These are phyloP conservation scores for Salvia rosmarinus DNA, from an alignment of 257 asterid genomes.

Conservation along the genomic window DNA sequence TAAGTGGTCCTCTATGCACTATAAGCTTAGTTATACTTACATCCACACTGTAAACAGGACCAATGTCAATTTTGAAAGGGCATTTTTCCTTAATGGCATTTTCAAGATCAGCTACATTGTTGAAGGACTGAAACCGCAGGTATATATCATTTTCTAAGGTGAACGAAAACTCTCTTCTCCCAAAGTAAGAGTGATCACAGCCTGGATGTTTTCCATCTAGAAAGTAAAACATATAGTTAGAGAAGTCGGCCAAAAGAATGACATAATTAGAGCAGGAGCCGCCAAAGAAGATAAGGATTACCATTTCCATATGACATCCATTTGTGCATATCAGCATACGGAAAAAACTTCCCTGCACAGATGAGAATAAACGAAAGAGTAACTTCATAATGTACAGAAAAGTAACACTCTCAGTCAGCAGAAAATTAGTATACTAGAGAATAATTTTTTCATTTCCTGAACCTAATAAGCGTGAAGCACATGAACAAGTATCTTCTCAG, in stretches of 20 bases:
- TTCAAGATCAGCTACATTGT: constrained; percentile 58
- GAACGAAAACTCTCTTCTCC: constrained; percentile 88
- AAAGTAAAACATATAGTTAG: constrained; percentile 19
- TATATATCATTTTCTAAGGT: constrained; percentile 81
- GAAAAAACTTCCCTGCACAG: constrained; percentile 77
- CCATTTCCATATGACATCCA: constrained; percentile 97
- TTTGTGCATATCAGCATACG: constrained; percentile 72
- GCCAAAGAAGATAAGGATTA: constrained; percentile 36
- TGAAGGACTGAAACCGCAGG: constrained; percentile 81
- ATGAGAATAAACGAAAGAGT: constrained; percentile 23
- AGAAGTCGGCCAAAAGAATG: constrained; percentile 17
- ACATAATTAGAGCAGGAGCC: neutral
- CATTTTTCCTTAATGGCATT: constrained; percentile 74
- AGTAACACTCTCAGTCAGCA: neutral
- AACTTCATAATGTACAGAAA: constrained; percentile 20
- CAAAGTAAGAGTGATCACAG: constrained; percentile 84
- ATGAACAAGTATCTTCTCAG: neutral
- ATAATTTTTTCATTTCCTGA: neutral
- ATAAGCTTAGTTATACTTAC: constrained; percentile 51
- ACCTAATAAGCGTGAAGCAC: neutral
- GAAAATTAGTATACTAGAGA: neutral
- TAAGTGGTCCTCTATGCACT: constrained; percentile 2
- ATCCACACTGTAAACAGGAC: constrained; percentile 88
- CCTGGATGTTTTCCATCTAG: constrained; percentile 98
- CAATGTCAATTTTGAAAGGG: constrained; percentile 88